Conservation (phyloP, 1,284 basidiomycete genomes). For the Rhodotorula sp. region DNA sequence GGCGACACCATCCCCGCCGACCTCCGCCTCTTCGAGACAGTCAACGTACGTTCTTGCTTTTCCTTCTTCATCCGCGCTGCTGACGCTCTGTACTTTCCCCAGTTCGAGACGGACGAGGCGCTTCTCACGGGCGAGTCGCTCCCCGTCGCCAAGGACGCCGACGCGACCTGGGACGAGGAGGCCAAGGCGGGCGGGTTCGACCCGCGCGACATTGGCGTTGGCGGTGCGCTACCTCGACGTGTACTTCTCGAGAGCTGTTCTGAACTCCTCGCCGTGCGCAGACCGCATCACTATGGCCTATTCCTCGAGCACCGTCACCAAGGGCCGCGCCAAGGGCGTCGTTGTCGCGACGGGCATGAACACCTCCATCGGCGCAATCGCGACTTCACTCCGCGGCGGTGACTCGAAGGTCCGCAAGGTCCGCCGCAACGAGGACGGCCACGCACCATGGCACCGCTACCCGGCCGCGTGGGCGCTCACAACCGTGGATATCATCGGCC, state of each 20-base stretch:
- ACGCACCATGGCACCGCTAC: conserved; percentile 51
- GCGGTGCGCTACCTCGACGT: conserved; percentile 13
- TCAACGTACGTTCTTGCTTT: conserved; percentile 13
- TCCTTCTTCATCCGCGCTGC: not conserved
- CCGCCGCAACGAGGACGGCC: conserved; percentile 49
- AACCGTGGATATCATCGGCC: conserved; percentile 49
- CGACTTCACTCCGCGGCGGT: conserved; percentile 54
- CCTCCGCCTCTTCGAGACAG: conserved; percentile 55
- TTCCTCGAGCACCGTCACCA: conserved; percentile 65
- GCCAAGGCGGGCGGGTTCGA: conserved; percentile 42
- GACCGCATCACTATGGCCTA: conserved; percentile 64
- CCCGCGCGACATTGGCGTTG: conserved; percentile 50
- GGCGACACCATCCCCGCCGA: conserved; percentile 66
- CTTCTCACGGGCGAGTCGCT: conserved; percentile 69
- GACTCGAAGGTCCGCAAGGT: conserved; percentile 40
- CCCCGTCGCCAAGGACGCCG: conserved; percentile 63
- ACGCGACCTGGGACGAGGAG: conserved; percentile 52
- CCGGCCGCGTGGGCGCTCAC: conserved; percentile 52
- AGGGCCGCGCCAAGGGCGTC: conserved; percentile 64
- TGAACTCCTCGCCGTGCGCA: conserved; percentile 52
- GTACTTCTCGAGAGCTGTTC: not conserved
- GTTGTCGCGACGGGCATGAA: conserved; percentile 66
- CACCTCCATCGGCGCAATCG: conserved; percentile 67
- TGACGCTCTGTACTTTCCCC: conserved; percentile 46
- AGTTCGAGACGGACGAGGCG: conserved; percentile 64